A percentile compares a stretch with the other conserved stretches of the same genome.
These are phyloP conservation scores for Halocafeteria seosinensis DNA, from an alignment of 108 stramenopile genomes.

Conservation along the genomic window DNA sequence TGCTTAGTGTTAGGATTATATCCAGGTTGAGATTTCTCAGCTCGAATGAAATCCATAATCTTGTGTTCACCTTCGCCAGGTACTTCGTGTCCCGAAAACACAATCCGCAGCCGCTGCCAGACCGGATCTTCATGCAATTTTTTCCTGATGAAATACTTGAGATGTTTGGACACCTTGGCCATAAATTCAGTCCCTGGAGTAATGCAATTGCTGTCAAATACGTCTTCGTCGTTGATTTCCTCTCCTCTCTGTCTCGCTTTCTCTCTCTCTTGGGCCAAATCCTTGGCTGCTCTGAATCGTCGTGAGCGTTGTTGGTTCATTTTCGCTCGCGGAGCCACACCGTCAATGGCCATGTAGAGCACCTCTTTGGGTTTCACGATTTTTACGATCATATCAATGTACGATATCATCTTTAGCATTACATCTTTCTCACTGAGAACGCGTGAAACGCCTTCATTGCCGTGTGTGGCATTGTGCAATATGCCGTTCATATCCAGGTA, in stretches of 20 bases:
- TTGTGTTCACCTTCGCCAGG: constrained; percentile 99
- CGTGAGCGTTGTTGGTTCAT: constrained; percentile 97
- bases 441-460: constrained; percentile 16
- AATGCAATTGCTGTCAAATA: constrained; percentile 97
- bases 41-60: constrained; percentile 78
- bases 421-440: not conserved
- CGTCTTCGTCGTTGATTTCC: constrained; percentile 28
- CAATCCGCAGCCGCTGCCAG: constrained; percentile 68
- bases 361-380: constrained; percentile 61
- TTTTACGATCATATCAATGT: constrained; percentile 71
- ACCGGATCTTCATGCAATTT: constrained; percentile 65
- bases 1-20: constrained; percentile 57
- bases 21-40: constrained; percentile 54
- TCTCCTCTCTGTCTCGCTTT: constrained; percentile 29
- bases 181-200: constrained; percentile 97
- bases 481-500: constrained; percentile 99
- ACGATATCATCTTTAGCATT: not conserved
- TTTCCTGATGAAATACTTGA: constrained; percentile 64
- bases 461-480: constrained; percentile 93
- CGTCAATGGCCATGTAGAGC: constrained; percentile 88
- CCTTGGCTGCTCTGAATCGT: constrained; percentile 79
- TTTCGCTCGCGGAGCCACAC: constrained; percentile 94
- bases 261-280: constrained; percentile 50
- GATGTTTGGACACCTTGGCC: constrained; percentile 58
- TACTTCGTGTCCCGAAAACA: constrained; percentile 80